Evolutionary conservation across 2,329 filamentous ascomycete genomes (phyloP).

Genomic region (Alternaria brassicicola): DNA sequence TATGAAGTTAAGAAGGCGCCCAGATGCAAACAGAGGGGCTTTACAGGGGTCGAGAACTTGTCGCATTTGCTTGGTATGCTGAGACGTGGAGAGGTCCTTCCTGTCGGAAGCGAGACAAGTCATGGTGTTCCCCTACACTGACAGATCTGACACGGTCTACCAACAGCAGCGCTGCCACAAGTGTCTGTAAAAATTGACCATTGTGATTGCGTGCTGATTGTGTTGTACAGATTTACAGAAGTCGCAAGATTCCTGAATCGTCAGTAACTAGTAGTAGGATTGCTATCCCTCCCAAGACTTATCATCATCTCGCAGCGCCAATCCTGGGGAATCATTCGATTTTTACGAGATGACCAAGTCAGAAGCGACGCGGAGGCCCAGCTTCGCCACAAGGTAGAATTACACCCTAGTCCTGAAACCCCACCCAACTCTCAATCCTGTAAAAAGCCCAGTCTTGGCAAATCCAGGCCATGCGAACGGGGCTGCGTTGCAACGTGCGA

Average conservation of each 20-base stretch:
- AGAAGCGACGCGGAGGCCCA: neutral
- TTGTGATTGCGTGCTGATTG: neutral
- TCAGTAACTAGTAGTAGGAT: neutral
- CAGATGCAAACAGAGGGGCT: conserved; percentile 15
- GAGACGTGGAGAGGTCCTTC: conserved; percentile 1
- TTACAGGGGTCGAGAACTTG: conserved; percentile 25
- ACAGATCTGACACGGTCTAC: neutral
- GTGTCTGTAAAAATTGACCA: too few species aligned
- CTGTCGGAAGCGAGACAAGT: neutral
- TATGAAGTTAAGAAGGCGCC: conserved; percentile 8
- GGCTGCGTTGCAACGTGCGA: conserved; percentile 9
- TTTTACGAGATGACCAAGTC: neutral
- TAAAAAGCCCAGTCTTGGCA: conserved; percentile 12
- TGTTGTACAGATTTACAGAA: neutral
- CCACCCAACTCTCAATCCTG: neutral
- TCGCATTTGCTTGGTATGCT: conserved; percentile 31
- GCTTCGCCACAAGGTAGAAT: neutral
- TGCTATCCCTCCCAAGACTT: neutral
- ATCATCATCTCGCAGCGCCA: neutral
- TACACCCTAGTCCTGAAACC: conserved; percentile 6
- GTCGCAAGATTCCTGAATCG: neutral
- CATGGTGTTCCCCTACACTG: neutral
- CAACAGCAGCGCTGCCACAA: neutral
- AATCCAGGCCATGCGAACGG: neutral
- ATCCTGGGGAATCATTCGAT: neutral